phyloP scores from a whole-genome alignment of 169 alveolate species.

The Cyclospora cayetanensis region DNA sequence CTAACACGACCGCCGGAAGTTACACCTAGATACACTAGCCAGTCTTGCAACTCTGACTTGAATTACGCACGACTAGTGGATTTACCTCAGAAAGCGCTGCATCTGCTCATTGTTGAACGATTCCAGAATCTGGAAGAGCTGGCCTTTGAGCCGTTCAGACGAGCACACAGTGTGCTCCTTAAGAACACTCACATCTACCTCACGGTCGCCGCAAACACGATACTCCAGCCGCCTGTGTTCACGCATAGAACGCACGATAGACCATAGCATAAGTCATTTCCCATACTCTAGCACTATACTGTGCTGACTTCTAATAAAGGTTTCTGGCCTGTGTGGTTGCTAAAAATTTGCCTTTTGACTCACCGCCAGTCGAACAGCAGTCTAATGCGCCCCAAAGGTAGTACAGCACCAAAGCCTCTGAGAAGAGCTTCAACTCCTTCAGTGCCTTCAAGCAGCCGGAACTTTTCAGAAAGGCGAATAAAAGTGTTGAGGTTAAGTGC shows the following conservation, averaged over 20 bases:
- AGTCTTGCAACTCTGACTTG: no score
- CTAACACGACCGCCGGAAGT: no score
- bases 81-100: constrained; percentile 86
- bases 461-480: constrained; percentile 84
- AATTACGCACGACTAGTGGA: no score
- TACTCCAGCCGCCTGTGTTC: constrained; percentile 82
- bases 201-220: constrained; percentile 91
- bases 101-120: constrained; percentile 87
- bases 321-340: background rate
- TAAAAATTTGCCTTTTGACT: background rate
- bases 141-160: constrained; percentile 82
- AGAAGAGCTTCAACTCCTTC: constrained; percentile 82
- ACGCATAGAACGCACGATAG: background rate
- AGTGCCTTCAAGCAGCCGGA: constrained; percentile 86
- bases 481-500: constrained; percentile 83
- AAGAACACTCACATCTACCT: constrained; percentile 85
- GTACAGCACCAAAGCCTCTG: constrained; percentile 88
- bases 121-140: constrained; percentile 86
- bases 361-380: constrained; percentile 83
- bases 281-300: background rate
- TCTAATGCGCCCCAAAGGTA: constrained; percentile 91
- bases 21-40: no score
- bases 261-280: background rate
- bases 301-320: background rate
- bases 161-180: constrained; percentile 88